These are phyloP conservation scores for Phytophthora quininea DNA, from an alignment of 352 stramenopile genomes.

Conservation along the genomic window DNA sequence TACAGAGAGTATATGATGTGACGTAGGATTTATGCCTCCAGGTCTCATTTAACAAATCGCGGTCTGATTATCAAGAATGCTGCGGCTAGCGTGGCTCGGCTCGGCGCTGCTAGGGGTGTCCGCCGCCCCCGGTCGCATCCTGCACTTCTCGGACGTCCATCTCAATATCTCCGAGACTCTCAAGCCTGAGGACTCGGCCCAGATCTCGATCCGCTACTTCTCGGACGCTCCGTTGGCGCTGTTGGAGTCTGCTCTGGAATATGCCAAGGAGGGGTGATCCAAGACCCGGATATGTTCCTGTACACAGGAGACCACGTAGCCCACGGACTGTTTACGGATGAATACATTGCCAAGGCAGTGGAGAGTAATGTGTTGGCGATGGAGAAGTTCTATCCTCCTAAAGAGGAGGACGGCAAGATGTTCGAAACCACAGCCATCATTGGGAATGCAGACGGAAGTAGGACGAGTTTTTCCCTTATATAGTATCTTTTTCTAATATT, in stretches of 20 bases:
- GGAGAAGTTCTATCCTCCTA: conserved; percentile 69
- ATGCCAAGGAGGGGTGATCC: conserved; percentile 63
- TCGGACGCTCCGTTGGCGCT: conserved; percentile 60
- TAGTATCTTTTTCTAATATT: conserved; percentile 4
- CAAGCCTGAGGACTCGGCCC: conserved; percentile 37
- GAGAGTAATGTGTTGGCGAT: conserved; percentile 70
- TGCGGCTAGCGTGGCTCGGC: neutral
- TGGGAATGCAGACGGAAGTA: conserved; percentile 82
- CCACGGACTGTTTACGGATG: conserved; percentile 66
- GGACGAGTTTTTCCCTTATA: neutral
- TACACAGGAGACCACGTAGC: conserved; percentile 84
- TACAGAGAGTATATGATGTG: too few relatives aligned
- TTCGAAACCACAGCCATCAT: conserved; percentile 77
- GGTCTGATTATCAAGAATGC: neutral
- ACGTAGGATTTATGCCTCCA: too few relatives aligned
- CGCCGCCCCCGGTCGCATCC: conserved; percentile 41
- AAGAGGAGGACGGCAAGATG: conserved; percentile 12
- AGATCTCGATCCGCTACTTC: conserved; percentile 54
- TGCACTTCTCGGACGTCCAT: conserved; percentile 89
- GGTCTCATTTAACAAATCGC: neutral
- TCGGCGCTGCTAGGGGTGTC: conserved; percentile 6
- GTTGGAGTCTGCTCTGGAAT: conserved; percentile 71
- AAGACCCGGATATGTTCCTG: conserved; percentile 74
- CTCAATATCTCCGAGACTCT: conserved; percentile 72
- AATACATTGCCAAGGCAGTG: conserved; percentile 65